Evolutionary conservation across 495 filamentous ascomycete genomes (phyloP).

Genomic region (Lepidopterella palustris): DNA sequence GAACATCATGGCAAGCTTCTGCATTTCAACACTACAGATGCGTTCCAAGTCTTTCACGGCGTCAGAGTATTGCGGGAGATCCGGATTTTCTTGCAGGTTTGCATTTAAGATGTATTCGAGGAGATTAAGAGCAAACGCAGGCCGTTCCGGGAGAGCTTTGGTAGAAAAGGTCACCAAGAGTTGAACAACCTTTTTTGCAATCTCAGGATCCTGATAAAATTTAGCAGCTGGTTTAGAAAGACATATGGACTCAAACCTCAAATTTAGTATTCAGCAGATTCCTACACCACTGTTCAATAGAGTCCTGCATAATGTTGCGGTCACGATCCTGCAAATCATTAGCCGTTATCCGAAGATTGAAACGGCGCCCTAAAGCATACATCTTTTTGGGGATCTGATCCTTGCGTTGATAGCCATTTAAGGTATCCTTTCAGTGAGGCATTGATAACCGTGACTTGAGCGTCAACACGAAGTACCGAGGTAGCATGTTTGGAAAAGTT

Average conservation of each 20-base stretch:
- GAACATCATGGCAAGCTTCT: slow-evolving; percentile 82
- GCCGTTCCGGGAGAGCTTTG: slow-evolving; percentile 67
- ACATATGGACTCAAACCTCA: slow-evolving; percentile 38
- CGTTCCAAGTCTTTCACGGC: slow-evolving; percentile 84
- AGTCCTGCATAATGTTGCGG: slow-evolving; percentile 53
- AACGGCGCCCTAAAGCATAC: too few relatives aligned
- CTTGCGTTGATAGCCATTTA: slow-evolving; percentile 61
- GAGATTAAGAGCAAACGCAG: slow-evolving; percentile 75
- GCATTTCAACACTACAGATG: slow-evolving; percentile 76
- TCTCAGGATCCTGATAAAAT: slow-evolving; percentile 63
- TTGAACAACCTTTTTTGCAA: slow-evolving; percentile 77
- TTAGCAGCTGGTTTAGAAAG: background rate
- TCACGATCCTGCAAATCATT: slow-evolving; percentile 48
- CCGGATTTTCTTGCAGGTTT: slow-evolving; percentile 59
- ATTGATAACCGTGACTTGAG: slow-evolving; percentile 83
- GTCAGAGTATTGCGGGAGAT: slow-evolving; percentile 69
- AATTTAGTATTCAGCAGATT: slow-evolving; percentile 66
- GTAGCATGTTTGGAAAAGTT: slow-evolving; percentile 76
- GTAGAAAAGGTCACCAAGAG: slow-evolving; percentile 80
- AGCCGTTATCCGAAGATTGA: slow-evolving; percentile 6
- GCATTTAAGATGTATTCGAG: slow-evolving; percentile 86
- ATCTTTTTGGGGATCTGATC: slow-evolving; percentile 51
- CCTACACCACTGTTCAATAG: slow-evolving; percentile 75
- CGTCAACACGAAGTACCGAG: slow-evolving; percentile 72
- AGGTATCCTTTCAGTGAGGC: slow-evolving; percentile 85